Base-by-base conservation (phyloP, 2,329 filamentous ascomycete species). In the Cercospora sojina region DNA sequence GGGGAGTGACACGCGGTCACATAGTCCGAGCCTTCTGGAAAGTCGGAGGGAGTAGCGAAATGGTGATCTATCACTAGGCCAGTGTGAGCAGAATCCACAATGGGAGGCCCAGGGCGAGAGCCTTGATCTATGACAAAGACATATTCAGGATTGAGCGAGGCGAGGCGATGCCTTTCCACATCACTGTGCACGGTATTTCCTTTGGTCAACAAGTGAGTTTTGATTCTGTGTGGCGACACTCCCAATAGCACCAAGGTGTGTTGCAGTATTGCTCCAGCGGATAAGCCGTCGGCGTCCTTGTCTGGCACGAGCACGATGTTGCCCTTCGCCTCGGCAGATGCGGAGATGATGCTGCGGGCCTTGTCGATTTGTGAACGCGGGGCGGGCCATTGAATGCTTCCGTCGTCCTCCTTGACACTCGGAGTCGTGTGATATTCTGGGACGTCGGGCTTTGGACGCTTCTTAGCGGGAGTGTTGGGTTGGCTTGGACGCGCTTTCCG, bases 81-180 rank as follows among this genome's bases (percentile, higher is more conserved):
- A 59, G 80, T 83, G 58, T 85, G 82, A 0, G 80, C 74, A 1
- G 72, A 70, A 38, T 85, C 81, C 23, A 88, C 80, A 10, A 90
- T 76, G 1, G 86, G 83, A 4, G 83, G 82, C 0, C 82, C 83
- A 51, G 79, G 80, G 16, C 85, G 81, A 47, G 87, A 88, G 13
- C 88, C 88, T 74, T 90, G 88, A 69, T 90, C 88, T 3, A 90
- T 80, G 1, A 90, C 82, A 73, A 90, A 87, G 62, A 90, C 81
- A 71, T 84, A 90, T 0, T 78, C 78, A 1, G 88, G 86, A 1
- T 82, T 72, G 32, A 82, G 79, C 0, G 78, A 74, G 0, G 81
- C 74, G 80, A 91, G 88, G 0, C 80, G 78, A 9, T 74, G 70
- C 35, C 86, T 80, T 70, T 88, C 86, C 2, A 72, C 69, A 38